These are phyloP conservation scores for Aspergillus transmontanensis DNA, from an alignment of 2,329 filamentous ascomycete genomes.

Conservation along the genomic window DNA sequence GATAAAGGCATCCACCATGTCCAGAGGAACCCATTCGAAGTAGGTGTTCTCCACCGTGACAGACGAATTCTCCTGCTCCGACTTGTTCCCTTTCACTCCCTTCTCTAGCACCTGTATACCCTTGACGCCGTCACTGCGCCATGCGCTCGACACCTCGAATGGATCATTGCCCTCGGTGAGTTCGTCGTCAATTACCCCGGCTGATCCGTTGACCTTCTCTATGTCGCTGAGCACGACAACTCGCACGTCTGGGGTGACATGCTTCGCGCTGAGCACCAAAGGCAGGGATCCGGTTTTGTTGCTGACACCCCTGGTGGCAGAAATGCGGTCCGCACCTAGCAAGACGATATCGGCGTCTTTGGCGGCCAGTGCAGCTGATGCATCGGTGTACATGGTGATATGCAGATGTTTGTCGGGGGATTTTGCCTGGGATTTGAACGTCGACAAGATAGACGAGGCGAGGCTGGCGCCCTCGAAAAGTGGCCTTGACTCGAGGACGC, in stretches of 20 bases:
- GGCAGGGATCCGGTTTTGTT: conserved; percentile 69
- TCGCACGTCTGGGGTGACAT: conserved; percentile 49
- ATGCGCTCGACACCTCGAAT: conserved; percentile 53
- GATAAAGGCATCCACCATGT: conserved; percentile 57
- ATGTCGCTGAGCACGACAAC: conserved; percentile 61
- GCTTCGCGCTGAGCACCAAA: conserved; percentile 57
- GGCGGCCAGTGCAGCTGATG: conserved; percentile 59
- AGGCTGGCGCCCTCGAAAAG: conserved; percentile 66
- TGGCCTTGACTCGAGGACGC: conserved; percentile 68
- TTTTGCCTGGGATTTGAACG: conserved; percentile 25
- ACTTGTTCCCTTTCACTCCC: conserved; percentile 9
- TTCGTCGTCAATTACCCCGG: conserved; percentile 49
- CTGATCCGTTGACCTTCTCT: conserved; percentile 62
- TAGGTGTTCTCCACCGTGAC: conserved; percentile 52
- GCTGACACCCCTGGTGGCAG: conserved; percentile 59
- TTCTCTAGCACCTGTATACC: conserved; percentile 26
- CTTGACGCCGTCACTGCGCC: conserved; percentile 40
- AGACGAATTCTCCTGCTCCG: conserved; percentile 13
- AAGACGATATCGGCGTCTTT: conserved; percentile 59
- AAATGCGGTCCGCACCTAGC: conserved; percentile 67
- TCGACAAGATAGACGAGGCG: conserved; percentile 44
- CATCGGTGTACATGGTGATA: conserved; percentile 61
- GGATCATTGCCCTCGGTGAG: conserved; percentile 57
- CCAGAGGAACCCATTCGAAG: conserved; percentile 62
- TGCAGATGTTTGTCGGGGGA: conserved; percentile 28